Evolutionary conservation across 352 stramenopile genomes (phyloP), one percentile per base, ranked within the genome.

Genomic region (Pythium scleroteichum): DNA sequence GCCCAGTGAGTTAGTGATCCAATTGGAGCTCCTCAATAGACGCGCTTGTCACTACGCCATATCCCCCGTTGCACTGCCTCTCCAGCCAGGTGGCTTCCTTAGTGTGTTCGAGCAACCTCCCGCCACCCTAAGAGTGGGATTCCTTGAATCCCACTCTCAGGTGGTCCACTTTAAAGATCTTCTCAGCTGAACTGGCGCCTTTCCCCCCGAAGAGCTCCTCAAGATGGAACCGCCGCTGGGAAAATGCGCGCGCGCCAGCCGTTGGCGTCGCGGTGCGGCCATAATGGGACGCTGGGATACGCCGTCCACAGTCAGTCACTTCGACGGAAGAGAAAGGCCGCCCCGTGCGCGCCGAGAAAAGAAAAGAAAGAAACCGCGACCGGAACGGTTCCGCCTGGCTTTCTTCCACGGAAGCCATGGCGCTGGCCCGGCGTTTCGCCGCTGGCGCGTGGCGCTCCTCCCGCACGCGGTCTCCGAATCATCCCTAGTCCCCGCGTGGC

Each of bases 401-500:
- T 48, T 53, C 39, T 62, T 53, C 54, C 29, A 39, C 48, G 17
- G 46, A 47, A 54, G 27, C n/a, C 16, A 7, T 14, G n/a, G 33
- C 16, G 33, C 22, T 29, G 49, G 33, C 19, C 49, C 32, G 50
- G 29, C 35, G 50, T 57, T 53, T 53, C 47, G 47, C 46, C 17
- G 26, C 23, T 35, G 47, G 32, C 47, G 47, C 47, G 47, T 59
- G 51, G 51, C 51, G 39, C 38, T 38, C 38, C 35, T 57, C 24
- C 49, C 50, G n/a, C 51, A 17, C 39, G 41, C 27, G 32, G 47
- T 20, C 13, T 8, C 38, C 38, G 38, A 4, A 5, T 20, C 17
- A 44, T 44, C 57, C 57, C 57, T 64, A 64, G 57, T 64, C 48
- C 48, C 57, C 24, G 32, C 46, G 44, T 63, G 61, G 61, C 61